phyloP scores from a whole-genome alignment of 1,139 yeast genomes.

The Eremothecium cymbalariae region DNA sequence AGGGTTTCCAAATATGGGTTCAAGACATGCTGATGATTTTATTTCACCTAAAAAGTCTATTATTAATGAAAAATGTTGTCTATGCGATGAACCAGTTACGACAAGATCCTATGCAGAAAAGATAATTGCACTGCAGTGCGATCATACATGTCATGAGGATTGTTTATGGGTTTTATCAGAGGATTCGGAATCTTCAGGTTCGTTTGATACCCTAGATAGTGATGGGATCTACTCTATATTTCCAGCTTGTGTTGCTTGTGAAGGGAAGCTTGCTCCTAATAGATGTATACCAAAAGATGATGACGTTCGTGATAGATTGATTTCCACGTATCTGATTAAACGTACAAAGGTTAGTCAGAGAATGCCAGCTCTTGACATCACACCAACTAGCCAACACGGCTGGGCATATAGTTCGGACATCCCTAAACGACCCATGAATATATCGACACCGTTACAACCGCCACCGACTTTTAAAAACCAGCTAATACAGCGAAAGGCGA shows the following conservation, averaged over 20 bases:
- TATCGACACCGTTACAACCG: background rate
- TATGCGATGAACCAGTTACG: slow-evolving; percentile 29
- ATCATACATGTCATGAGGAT: slow-evolving; percentile 29
- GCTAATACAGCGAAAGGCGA: background rate
- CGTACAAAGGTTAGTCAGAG: slow-evolving; percentile 6
- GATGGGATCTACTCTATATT: slow-evolving; percentile 20
- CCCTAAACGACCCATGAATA: background rate
- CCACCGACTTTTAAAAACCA: background rate
- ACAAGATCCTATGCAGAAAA: slow-evolving; percentile 28
- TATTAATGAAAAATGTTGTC: slow-evolving; percentile 24
- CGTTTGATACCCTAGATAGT: background rate
- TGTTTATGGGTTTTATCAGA: slow-evolving; percentile 25
- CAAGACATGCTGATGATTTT: background rate
- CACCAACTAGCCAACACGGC: background rate
- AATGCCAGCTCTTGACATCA: background rate
- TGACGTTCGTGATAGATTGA: slow-evolving; percentile 22
- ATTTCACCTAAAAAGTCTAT: slow-evolving; percentile 23
- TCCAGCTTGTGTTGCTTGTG: slow-evolving; percentile 25
- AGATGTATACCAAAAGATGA: slow-evolving; percentile 26
- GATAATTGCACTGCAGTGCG: slow-evolving; percentile 28
- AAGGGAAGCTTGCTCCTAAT: slow-evolving; percentile 3
- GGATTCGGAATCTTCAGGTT: slow-evolving; percentile 4
- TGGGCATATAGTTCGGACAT: background rate
- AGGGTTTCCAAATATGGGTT: background rate
- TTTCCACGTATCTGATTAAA: slow-evolving; percentile 7